Evolutionary conservation across 257 asterid species (phyloP).

Genomic region (Cynanchum wilfordii): DNA sequence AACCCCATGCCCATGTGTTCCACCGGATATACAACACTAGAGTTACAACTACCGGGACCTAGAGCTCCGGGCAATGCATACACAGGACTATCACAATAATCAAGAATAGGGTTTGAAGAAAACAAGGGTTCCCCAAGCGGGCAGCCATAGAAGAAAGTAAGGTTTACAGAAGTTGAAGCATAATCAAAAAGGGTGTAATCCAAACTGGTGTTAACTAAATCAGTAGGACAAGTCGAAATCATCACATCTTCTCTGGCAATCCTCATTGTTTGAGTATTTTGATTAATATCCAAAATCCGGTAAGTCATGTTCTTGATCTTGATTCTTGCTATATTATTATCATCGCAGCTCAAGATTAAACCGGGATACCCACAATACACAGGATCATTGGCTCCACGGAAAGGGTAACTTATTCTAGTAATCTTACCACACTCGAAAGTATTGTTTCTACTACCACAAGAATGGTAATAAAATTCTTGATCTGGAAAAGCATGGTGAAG

Average conservation of each 20-base stretch:
- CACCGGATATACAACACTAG: conserved; percentile 50
- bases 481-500: background rate
- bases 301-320: conserved; percentile 30
- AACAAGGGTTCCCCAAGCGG: conserved; percentile 25
- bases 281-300: conserved; percentile 35
- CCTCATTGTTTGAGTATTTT: conserved; percentile 33
- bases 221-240: conserved; percentile 40
- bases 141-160: conserved; percentile 59
- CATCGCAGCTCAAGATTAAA: conserved; percentile 38
- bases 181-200: conserved; percentile 45
- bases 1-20: conserved; percentile 12
- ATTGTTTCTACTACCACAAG: conserved; percentile 28
- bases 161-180: conserved; percentile 29
- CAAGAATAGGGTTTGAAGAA: conserved; percentile 41
- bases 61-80: conserved; percentile 36
- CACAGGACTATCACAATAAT: conserved; percentile 15
- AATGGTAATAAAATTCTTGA: conserved; percentile 28
- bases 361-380: conserved; percentile 65
- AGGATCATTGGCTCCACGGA: conserved; percentile 43
- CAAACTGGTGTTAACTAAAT: conserved; percentile 51
- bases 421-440: conserved; percentile 49
- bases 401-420: conserved; percentile 49
- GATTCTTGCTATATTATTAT: conserved; percentile 33
- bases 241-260: conserved; percentile 54
- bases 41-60: conserved; percentile 40